Evolutionary conservation across 306 rosid genomes (phyloP).

Genomic region (Prunus kanzakura): DNA sequence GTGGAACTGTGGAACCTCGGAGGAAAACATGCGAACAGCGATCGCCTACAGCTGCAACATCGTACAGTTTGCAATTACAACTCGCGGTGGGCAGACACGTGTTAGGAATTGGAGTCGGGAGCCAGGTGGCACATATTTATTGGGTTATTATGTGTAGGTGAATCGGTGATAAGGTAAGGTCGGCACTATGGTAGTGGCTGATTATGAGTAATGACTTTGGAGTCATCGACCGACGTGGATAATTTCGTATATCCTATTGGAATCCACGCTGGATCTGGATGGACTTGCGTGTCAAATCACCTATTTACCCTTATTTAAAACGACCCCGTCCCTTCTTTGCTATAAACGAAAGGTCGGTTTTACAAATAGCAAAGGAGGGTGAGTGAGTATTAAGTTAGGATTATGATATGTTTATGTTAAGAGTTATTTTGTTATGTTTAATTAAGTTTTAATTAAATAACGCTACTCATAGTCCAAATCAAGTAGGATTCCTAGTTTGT

Average conservation of each 20-base stretch:
- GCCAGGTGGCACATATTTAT: not conserved
- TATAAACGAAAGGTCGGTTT: too few relatives aligned
- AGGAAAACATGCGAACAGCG: not conserved
- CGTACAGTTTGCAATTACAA: not conserved
- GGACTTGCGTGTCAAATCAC: not conserved
- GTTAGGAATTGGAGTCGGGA: not conserved
- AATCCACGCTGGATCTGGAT: not conserved
- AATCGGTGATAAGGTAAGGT: not conserved
- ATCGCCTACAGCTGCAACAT: not conserved
- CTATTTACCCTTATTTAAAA: not conserved
- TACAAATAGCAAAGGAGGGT: too few relatives aligned
- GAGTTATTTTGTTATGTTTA: too few relatives aligned
- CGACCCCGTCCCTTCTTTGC: not conserved
- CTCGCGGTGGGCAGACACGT: not conserved
- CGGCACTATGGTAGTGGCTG: not conserved
- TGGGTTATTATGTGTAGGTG: not conserved
- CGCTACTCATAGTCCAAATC: too few relatives aligned
- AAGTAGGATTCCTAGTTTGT: too few relatives aligned
- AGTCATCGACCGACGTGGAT: not conserved
- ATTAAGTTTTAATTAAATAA: too few relatives aligned
- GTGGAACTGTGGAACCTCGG: slow-evolving; percentile 6
- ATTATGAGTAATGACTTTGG: not conserved
- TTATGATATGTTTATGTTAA: too few relatives aligned
- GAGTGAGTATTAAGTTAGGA: too few relatives aligned
- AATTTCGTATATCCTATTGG: not conserved